These are phyloP conservation scores for Talaromyces sp. DNA, from an alignment of 2,329 filamentous ascomycete genomes.

Conservation along the genomic window DNA sequence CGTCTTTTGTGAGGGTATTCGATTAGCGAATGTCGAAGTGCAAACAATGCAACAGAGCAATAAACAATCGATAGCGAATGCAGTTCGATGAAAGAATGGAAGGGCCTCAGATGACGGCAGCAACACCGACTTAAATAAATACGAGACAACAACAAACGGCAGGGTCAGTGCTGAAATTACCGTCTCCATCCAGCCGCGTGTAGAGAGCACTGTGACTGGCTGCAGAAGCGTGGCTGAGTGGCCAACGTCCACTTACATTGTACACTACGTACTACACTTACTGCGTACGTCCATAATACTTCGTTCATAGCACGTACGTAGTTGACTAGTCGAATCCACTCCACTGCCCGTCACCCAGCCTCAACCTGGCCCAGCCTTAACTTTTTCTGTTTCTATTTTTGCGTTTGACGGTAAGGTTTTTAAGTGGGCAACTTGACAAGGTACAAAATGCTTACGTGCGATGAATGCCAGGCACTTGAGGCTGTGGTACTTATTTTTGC, in stretches of 20 bases:
- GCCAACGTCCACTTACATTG: background rate
- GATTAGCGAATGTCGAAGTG: background rate
- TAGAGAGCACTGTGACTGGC: constrained; percentile 2
- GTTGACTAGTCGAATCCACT: no score
- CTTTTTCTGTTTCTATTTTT: constrained; percentile 16
- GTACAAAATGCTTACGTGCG: background rate
- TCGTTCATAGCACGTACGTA: no score
- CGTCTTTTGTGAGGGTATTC: background rate
- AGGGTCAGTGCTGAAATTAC: background rate
- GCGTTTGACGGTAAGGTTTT: background rate
- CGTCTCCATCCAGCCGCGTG: constrained; percentile 4
- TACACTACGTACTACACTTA: no score
- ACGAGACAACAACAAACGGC: background rate
- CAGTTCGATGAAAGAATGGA: background rate
- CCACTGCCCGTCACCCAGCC: background rate
- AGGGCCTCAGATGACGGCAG: background rate
- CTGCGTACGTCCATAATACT: no score
- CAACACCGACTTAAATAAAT: background rate
- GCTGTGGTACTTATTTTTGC: constrained; percentile 8
- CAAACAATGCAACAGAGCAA: background rate
- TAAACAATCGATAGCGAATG: background rate
- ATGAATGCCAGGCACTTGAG: background rate
- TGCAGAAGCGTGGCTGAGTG: constrained; percentile 12
- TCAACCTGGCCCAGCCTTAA: background rate
- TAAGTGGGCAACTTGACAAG: no score